These are phyloP conservation scores for Polychaeton citri DNA, from an alignment of 2,329 filamentous ascomycete genomes.

Conservation along the genomic window DNA sequence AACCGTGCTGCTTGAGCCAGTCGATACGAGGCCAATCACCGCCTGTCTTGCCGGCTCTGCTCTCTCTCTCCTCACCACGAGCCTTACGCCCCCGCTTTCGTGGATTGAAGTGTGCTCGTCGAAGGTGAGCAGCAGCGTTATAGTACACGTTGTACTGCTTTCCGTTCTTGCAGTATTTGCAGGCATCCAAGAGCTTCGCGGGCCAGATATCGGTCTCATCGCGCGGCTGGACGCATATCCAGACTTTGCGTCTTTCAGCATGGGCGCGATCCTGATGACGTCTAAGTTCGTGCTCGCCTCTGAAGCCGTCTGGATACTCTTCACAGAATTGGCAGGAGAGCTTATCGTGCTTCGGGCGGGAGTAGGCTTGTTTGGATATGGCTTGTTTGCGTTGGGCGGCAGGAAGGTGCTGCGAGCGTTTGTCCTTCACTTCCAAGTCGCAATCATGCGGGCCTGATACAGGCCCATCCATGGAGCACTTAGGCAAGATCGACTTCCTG, in stretches of 20 bases:
- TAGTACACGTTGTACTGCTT: constrained; percentile 89
- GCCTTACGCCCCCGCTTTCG: constrained; percentile 44
- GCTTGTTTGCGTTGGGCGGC: constrained; percentile 18
- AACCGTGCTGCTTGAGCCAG: constrained; percentile 39
- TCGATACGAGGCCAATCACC: constrained; percentile 51
- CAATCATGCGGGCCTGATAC: no score
- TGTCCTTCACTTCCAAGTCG: no score
- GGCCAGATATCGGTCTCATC: constrained; percentile 17
- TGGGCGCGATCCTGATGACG: constrained; percentile 52
- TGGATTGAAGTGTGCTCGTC: constrained; percentile 75
- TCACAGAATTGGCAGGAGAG: constrained; percentile 58
- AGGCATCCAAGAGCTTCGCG: constrained; percentile 57
- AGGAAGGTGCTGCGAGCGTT: constrained; percentile 30
- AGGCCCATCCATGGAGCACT: no score
- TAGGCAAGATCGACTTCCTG: constrained; percentile 14
- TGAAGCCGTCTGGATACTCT: constrained; percentile 64
- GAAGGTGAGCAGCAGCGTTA: constrained; percentile 82
- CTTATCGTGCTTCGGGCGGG: constrained; percentile 57
- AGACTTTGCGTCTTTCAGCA: constrained; percentile 42
- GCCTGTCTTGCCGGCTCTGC: constrained; percentile 46
- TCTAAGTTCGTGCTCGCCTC: constrained; percentile 64
- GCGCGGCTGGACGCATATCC: constrained; percentile 46
- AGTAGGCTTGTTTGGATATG: constrained; percentile 40
- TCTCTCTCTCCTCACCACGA: constrained; percentile 42
- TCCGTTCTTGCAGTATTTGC: constrained; percentile 64